These are phyloP conservation scores for Oryza glaberrima DNA, from an alignment of 176 grass and related monocot species.

Conservation along the genomic window DNA sequence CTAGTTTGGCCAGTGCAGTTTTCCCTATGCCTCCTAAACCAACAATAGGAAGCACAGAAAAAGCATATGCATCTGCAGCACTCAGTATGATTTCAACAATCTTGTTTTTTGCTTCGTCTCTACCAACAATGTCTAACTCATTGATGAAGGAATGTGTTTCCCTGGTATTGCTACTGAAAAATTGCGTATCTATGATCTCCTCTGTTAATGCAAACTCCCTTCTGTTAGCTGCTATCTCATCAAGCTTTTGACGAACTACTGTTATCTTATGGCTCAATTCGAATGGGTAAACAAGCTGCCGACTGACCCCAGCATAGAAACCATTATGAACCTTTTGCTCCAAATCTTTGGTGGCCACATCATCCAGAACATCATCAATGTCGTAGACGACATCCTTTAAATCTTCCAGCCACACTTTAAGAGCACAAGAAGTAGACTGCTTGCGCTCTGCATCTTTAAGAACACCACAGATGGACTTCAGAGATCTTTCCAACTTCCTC, in stretches of 20 bases:
- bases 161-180: not conserved
- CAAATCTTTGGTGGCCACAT: not conserved
- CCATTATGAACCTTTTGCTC: not conserved
- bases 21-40: slow-evolving; percentile 20
- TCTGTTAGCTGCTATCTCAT: not conserved
- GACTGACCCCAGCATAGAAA: not conserved
- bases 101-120: not conserved
- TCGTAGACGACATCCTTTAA: not conserved
- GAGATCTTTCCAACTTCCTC: not conserved
- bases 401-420: not conserved
- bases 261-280: not conserved
- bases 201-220: not conserved
- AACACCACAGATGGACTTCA: not conserved
- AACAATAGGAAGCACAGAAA: slow-evolving; percentile 1
- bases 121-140: not conserved
- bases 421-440: too few species aligned
- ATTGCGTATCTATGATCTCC: not conserved
- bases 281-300: too few species aligned
- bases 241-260: not conserved
- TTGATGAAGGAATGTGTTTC: not conserved
- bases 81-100: not conserved
- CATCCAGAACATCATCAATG: not conserved
- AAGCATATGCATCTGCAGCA: not conserved
- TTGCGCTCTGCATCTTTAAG: not conserved
- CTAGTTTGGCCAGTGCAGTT: not conserved